These are phyloP conservation scores for Moricandia arvensis DNA, from an alignment of 345 rosid species.

Conservation along the genomic window DNA sequence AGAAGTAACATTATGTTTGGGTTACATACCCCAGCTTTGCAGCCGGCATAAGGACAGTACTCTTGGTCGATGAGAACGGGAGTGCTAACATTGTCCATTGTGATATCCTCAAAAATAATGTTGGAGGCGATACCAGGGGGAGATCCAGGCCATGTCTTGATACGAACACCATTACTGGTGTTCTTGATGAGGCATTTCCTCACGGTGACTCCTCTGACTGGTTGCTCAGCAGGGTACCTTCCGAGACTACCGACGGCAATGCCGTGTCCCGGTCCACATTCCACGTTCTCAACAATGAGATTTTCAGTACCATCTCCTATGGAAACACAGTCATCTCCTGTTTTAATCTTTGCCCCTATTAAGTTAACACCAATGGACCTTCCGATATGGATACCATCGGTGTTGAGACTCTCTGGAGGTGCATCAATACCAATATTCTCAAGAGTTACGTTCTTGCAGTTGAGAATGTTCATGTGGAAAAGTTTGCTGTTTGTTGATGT, in stretches of 20 bases:
- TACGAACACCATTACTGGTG: conserved; percentile 53
- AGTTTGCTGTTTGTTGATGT: conserved; percentile 49
- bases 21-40: conserved; percentile 42
- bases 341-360: conserved; percentile 25
- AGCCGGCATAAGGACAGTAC: conserved; percentile 47
- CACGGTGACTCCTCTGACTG: conserved; percentile 46
- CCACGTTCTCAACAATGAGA: conserved; percentile 29
- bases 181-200: conserved; percentile 41
- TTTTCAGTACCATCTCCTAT: conserved; percentile 48
- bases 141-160: conserved; percentile 59
- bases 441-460: conserved; percentile 46
- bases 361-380: conserved; percentile 38
- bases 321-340: conserved; percentile 61
- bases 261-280: conserved; percentile 66
- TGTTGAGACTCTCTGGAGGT: conserved; percentile 49
- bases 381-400: conserved; percentile 60
- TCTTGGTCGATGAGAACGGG: conserved; percentile 57
- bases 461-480: conserved; percentile 42
- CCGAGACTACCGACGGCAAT: conserved; percentile 65
- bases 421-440: conserved; percentile 33
- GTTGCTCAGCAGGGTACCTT: conserved; percentile 42
- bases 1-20: not conserved
- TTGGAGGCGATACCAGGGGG: conserved; percentile 37
- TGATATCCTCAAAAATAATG: conserved; percentile 51
- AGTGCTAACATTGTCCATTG: conserved; percentile 48